Evolutionary conservation across 371 early-diverging fungal species (phyloP), one percentile per base, ranked within the genome.

Genomic region (Capniomyces stellatus): DNA sequence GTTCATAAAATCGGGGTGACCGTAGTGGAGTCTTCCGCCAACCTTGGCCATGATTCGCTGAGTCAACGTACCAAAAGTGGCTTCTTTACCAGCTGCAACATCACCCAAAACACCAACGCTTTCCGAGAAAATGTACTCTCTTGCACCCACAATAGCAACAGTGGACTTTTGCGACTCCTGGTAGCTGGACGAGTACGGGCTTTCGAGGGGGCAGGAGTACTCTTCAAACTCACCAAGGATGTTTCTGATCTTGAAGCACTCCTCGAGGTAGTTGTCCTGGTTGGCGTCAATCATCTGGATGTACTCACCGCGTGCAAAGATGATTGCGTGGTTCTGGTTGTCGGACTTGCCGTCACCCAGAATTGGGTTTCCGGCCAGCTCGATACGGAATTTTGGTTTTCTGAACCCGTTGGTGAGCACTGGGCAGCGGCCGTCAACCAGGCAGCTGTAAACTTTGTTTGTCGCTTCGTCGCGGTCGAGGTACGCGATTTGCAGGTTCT

Each of bases 1-100:
- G 67, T 90, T 90, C 55, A 89, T 68, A 62, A 89, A 89, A 66
- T 92, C 92, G 1, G 91, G 90, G 63, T 92, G 91, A 0, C 92
- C 91, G 62, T 92, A 92, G 58, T 87, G 87, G 23, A 87, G 68
- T 46, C 80, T 79, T 56, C 81, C 87, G 28, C 87, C 87, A 55
- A 89, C 75, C 63, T 81, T 82, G 35, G 87, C 82, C 80, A 83
- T 84, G 55, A 87, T 82, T 28, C 89, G 78, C 67, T 89, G 89
- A 0, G 86, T 82, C 29, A 90, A 59, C 0, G 89, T 89, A 54
- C 91, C 89, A 62, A 89, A 90, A 0, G 85, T 83, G 55, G 85
- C 86, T 58, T 89, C 91, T 68, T 87, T 89, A 40, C 88, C 87
- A 27, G 92, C 92, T 10, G 90, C 87, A 12, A 88, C 83, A 66